Evolutionary conservation across 2,329 filamentous ascomycete species (phyloP).

Genomic region (Zymoseptoria passerinii): DNA sequence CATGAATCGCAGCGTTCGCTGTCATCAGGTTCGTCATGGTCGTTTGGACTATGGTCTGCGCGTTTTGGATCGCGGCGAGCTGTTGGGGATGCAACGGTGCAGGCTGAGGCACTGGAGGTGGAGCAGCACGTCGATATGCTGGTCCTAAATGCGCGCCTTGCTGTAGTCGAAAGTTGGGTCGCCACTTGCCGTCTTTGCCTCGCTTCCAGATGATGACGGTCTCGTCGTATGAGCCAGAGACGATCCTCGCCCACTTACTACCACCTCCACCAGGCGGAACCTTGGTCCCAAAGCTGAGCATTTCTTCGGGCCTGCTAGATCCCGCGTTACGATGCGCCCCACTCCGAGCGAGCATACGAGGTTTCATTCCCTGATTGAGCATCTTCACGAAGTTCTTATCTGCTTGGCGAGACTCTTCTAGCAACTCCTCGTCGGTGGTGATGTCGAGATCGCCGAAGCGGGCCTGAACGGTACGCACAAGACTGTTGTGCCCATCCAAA

Average conservation of each 20-base stretch:
- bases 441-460: slow-evolving; percentile 85
- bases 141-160: slow-evolving; percentile 16
- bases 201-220: slow-evolving; percentile 86
- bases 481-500: slow-evolving; percentile 68
- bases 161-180: slow-evolving; percentile 54
- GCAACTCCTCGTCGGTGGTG: slow-evolving; percentile 61
- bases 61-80: slow-evolving; percentile 6
- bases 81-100: slow-evolving; percentile 6
- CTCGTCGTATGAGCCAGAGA: slow-evolving; percentile 94
- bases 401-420: slow-evolving; percentile 60
- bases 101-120: slow-evolving; percentile 3
- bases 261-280: slow-evolving; percentile 86
- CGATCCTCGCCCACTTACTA: slow-evolving; percentile 83
- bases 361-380: slow-evolving; percentile 36
- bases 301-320: slow-evolving; percentile 64
- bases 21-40: slow-evolving; percentile 3
- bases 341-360: slow-evolving; percentile 16
- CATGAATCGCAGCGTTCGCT: not conserved
- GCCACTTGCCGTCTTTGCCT: slow-evolving; percentile 73
- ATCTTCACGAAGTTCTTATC: slow-evolving; percentile 65
- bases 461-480: slow-evolving; percentile 91
- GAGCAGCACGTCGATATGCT: not conserved
- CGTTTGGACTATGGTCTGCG: slow-evolving; percentile 15
- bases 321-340: slow-evolving; percentile 52
- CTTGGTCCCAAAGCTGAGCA: slow-evolving; percentile 73